Evolutionary conservation across 1,284 basidiomycete genomes (phyloP).

Genomic region (Filobasidium uniguttulatum): DNA sequence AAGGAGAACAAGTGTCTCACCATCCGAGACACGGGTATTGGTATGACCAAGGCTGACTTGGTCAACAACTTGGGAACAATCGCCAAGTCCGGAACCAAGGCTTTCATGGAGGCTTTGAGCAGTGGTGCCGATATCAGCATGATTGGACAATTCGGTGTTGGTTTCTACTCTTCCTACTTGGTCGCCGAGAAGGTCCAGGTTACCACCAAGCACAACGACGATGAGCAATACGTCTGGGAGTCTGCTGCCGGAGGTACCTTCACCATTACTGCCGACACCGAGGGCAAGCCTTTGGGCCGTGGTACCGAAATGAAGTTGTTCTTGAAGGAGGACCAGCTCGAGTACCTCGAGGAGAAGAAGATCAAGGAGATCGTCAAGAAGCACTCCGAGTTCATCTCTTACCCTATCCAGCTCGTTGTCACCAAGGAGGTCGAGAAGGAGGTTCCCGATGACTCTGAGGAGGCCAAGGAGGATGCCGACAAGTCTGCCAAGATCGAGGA

Average conservation of each 20-base stretch:
- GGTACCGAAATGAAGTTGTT: constrained; percentile 89
- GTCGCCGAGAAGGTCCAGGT: constrained; percentile 97
- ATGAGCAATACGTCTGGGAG: constrained; percentile 99
- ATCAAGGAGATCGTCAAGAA: constrained; percentile 99
- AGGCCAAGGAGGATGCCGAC: constrained; percentile 54
- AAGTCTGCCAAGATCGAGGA: constrained; percentile 61
- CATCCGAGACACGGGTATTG: constrained; percentile 93
- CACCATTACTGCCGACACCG: constrained; percentile 89
- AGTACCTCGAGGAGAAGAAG: constrained; percentile 98
- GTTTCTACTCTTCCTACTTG: constrained; percentile 99
- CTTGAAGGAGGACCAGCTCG: constrained; percentile 97
- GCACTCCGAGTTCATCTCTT: constrained; percentile 99
- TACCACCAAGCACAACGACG: constrained; percentile 99
- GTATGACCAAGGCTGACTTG: constrained; percentile 61
- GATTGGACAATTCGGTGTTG: constrained; percentile 40
- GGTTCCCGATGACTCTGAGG: constrained; percentile 59
- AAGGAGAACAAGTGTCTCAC: constrained; percentile 87
- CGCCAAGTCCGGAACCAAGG: constrained; percentile 71
- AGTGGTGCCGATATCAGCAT: constrained; percentile 90
- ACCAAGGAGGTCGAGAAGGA: constrained; percentile 99
- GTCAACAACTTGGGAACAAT: constrained; percentile 62
- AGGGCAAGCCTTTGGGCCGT: constrained; percentile 81
- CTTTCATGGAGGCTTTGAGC: constrained; percentile 81
- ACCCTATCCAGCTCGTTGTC: constrained; percentile 96
- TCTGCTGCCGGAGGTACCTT: constrained; percentile 98